phyloP scores from a whole-genome alignment of 2,329 filamentous ascomycete species.

The Fusarium phyllophilum region DNA sequence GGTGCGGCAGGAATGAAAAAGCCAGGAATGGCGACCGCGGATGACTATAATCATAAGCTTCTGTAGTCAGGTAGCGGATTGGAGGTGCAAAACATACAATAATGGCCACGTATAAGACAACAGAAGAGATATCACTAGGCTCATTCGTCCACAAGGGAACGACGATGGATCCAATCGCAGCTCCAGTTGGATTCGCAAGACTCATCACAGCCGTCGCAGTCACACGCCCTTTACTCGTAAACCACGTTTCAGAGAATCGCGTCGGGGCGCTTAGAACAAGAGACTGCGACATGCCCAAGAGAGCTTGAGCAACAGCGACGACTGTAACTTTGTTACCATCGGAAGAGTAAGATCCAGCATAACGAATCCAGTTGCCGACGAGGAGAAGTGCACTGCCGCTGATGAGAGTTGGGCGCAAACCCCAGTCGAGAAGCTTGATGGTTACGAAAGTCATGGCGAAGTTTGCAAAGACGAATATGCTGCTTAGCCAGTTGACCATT shows the following conservation, averaged over 20 bases:
- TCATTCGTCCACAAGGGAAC: neutral
- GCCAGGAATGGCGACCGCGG: neutral
- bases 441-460: neutral
- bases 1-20: fast-evolving
- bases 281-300: neutral
- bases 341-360: neutral
- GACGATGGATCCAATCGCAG: neutral
- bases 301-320: neutral
- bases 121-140: neutral
- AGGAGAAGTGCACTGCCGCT: neutral
- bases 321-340: neutral
- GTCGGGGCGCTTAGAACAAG: neutral
- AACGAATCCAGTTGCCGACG: neutral
- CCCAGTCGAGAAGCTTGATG: neutral
- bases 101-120: fast-evolving
- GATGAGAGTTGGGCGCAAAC: neutral
- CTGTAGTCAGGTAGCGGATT: too few species aligned
- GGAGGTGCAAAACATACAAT: neutral
- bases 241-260: neutral
- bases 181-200: neutral
- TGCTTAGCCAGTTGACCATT: neutral
- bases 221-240: neutral
- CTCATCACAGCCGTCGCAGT: neutral
- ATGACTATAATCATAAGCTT: neutral
- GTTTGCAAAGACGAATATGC: neutral